phyloP scores from a whole-genome alignment of 2,329 filamentous ascomycete species.

The Aspergillus japonicus region DNA sequence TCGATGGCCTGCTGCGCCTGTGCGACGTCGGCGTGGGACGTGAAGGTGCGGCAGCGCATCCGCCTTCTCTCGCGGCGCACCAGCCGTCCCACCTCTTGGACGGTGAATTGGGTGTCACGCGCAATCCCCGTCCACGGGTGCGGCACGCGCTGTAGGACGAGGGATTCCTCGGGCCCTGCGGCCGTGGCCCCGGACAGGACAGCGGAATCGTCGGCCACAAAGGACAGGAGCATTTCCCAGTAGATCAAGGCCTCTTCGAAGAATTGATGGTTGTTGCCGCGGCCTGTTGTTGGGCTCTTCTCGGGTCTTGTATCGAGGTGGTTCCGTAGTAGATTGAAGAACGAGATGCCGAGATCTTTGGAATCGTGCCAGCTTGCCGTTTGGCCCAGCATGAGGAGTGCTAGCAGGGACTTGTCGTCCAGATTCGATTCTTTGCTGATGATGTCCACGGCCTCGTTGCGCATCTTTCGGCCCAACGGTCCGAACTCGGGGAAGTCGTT shows the following conservation, averaged over 20 bases:
- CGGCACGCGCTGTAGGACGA: constrained; percentile 36
- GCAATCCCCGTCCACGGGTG: constrained; percentile 43
- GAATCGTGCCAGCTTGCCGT: constrained; percentile 62
- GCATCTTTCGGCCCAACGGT: constrained; percentile 51
- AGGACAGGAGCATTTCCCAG: constrained; percentile 60
- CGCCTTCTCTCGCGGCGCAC: constrained; percentile 38
- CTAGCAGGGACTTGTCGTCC: constrained; percentile 57
- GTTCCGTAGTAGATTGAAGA: constrained; percentile 45
- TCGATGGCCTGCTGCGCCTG: constrained; percentile 37
- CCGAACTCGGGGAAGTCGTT: constrained; percentile 58
- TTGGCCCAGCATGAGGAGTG: constrained; percentile 58
- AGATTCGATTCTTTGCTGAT: constrained; percentile 49
- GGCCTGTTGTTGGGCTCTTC: constrained; percentile 17
- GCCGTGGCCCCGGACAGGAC: constrained; percentile 23
- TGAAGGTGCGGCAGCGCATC: constrained; percentile 36
- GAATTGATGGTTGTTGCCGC: constrained; percentile 50
- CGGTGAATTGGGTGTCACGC: constrained; percentile 36
- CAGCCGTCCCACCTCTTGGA: constrained; percentile 48
- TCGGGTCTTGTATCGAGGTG: constrained; percentile 45
- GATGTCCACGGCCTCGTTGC: constrained; percentile 53
- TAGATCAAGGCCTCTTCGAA: constrained; percentile 58
- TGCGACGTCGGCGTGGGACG: constrained; percentile 36
- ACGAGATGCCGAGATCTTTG: constrained; percentile 54
- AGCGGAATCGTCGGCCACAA: constrained; percentile 46
- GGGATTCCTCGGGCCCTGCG: constrained; percentile 25